These are phyloP conservation scores for Talaromyces islandicus DNA, from an alignment of 2,329 filamentous ascomycete genomes.

Conservation along the genomic window DNA sequence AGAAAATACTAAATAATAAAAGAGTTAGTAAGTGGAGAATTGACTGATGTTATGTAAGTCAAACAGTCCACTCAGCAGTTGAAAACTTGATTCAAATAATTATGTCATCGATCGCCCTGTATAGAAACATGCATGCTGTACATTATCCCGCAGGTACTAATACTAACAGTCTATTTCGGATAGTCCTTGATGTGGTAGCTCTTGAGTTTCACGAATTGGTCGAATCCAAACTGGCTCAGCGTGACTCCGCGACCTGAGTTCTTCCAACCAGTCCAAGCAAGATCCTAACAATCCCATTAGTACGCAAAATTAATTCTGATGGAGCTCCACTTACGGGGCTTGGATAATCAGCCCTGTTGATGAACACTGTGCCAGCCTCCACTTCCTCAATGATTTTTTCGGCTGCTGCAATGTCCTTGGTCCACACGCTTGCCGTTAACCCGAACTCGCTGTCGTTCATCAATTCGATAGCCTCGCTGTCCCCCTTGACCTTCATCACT, in stretches of 20 bases:
- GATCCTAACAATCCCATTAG: conserved; percentile 53
- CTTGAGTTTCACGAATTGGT: conserved; percentile 94
- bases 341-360: conserved; percentile 89
- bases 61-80: not conserved
- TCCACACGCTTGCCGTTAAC: conserved; percentile 95
- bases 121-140: not conserved
- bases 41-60: too few species aligned
- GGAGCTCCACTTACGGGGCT: conserved; percentile 64
- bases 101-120: not conserved
- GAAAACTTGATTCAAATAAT: not conserved
- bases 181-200: conserved; percentile 88
- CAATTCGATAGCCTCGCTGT: conserved; percentile 71
- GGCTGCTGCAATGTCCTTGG: conserved; percentile 71
- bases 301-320: not conserved
- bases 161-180: conserved; percentile 39
- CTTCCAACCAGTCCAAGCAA: conserved; percentile 98
- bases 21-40: not conserved
- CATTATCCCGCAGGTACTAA: not conserved
- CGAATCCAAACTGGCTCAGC: conserved; percentile 82
- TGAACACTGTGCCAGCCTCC: conserved; percentile 91
- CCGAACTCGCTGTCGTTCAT: conserved; percentile 98
- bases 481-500: conserved; percentile 75
- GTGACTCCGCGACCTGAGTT: conserved; percentile 91
- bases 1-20: too few species aligned
- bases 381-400: conserved; percentile 72